phyloP scores from a whole-genome alignment of 148 eudicot genomes.

The Fagopyrum homotropicum region DNA sequence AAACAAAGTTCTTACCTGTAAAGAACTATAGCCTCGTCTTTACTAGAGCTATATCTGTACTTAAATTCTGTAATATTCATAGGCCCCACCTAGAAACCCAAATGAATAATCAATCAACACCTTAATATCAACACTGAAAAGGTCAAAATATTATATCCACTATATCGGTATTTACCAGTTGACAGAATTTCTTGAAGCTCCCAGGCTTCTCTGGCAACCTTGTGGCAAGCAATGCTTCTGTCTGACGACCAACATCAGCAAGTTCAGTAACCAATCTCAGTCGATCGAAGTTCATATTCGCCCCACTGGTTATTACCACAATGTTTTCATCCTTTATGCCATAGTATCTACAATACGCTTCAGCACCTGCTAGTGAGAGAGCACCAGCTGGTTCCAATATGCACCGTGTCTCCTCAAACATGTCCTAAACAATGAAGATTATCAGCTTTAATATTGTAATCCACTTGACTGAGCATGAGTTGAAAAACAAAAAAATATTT shows the following conservation, averaged over 20 bases:
- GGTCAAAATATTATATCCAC: background rate
- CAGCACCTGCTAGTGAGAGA: slow-evolving; percentile 98
- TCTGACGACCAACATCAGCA: slow-evolving; percentile 95
- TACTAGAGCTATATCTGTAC: slow-evolving; percentile 55
- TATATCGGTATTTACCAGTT: slow-evolving; percentile 33
- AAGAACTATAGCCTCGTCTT: slow-evolving; percentile 63
- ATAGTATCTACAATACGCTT: slow-evolving; percentile 93
- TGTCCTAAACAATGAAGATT: slow-evolving; percentile 46
- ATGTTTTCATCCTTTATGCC: slow-evolving; percentile 75
- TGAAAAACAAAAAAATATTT: background rate
- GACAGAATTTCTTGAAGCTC: slow-evolving; percentile 65
- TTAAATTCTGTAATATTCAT: slow-evolving; percentile 95
- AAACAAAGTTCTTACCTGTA: slow-evolving; percentile 56
- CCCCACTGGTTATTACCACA: slow-evolving; percentile 87
- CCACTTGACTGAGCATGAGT: background rate
- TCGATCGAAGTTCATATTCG: slow-evolving; percentile 97
- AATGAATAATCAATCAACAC: background rate
- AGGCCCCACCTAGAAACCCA: slow-evolving; percentile 56
- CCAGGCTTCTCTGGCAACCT: slow-evolving; percentile 85
- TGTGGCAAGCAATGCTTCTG: slow-evolving; percentile 96
- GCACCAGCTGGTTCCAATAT: slow-evolving; percentile 99
- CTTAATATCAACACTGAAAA: background rate
- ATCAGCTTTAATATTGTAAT: background rate
- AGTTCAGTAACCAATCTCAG: slow-evolving; percentile 93
- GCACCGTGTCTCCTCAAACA: slow-evolving; percentile 98